These are phyloP conservation scores for Komagataella populi DNA, from an alignment of 805 yeast species.

Conservation along the genomic window DNA sequence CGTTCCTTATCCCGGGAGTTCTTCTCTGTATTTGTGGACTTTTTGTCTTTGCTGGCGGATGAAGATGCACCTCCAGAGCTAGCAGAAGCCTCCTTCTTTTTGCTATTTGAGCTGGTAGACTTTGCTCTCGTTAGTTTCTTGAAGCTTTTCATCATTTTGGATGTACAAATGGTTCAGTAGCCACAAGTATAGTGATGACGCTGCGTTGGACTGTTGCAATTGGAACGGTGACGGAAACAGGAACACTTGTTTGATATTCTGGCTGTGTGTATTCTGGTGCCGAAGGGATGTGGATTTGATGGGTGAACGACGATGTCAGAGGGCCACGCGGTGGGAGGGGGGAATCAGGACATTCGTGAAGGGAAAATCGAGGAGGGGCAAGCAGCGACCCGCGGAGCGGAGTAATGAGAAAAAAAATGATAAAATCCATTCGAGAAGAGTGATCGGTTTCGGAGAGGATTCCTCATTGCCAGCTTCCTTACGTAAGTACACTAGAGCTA, in stretches of 20 bases:
- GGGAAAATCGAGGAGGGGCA: background rate
- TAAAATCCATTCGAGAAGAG: background rate
- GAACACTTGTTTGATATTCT: background rate
- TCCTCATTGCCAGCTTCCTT: background rate
- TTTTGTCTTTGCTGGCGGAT: constrained; percentile 13
- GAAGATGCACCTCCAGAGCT: constrained; percentile 2
- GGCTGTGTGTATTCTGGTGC: background rate
- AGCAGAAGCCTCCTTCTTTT: background rate
- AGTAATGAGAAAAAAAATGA: background rate
- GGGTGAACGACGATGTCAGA: background rate
- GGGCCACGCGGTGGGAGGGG: background rate
- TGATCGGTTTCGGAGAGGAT: background rate
- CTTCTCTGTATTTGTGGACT: constrained; percentile 4
- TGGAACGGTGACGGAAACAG: background rate
- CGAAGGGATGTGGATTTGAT: background rate
- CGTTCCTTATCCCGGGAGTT: constrained; percentile 27
- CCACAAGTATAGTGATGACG: background rate
- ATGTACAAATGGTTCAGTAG: background rate
- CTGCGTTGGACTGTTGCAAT: background rate
- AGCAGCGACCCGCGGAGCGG: background rate
- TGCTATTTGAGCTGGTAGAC: constrained; percentile 13
- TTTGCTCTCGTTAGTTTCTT: constrained; percentile 32
- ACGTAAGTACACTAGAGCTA: background rate
- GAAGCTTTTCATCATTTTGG: constrained; percentile 61
- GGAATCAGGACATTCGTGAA: background rate